Base-by-base conservation (phyloP, 345 rosid genomes). In the Microcos paniculata region DNA sequence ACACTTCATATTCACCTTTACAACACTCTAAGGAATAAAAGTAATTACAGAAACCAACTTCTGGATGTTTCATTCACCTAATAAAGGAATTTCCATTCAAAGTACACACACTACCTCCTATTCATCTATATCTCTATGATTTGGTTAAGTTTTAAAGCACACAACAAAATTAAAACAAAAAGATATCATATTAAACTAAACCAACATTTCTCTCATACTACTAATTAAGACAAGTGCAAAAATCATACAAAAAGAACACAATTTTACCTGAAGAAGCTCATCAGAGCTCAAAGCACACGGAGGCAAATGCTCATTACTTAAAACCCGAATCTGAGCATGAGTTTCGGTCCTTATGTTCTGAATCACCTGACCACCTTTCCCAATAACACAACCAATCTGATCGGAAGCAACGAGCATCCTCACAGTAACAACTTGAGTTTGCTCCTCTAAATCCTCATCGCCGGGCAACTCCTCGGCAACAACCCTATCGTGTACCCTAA, bases 341-440 rank as follows among this genome's bases (percentile, higher is more conserved):
- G 86, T 88, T 72, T 89, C 90, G 6, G 73, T 79, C 26, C 91
- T 83, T 16, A 90, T 81, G 10, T 76, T 90, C 55, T 90, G 88
- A 65, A 90, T 85, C 35, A 90, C 87, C 65, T 86, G 85, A 58
- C 92, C 95, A 70, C 90, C 91, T 85, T 86, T 90, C 30, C 95
- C 95, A 78, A 89, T 87, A 57, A 90, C 77, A 62, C 89, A 90
- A 19, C 95, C 95, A 71, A 89, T 90, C 85, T 90, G 94, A 86
- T 90, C 94, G 0, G 92, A 88, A 0, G 91, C 83, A 62, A 89
- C 90, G 74, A 90, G 92, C 82, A 90, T 81, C 81, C 88, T 84
- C 14, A 81, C 84, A 42, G 82, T 78, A 53, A 90, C 81, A 2
- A 78, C 77, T 49, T 80, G 82, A 2, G 67, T 78, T 26, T 72